phyloP scores from a whole-genome alignment of 768 basidiomycete species.

The Pulveroboletus sp. region DNA sequence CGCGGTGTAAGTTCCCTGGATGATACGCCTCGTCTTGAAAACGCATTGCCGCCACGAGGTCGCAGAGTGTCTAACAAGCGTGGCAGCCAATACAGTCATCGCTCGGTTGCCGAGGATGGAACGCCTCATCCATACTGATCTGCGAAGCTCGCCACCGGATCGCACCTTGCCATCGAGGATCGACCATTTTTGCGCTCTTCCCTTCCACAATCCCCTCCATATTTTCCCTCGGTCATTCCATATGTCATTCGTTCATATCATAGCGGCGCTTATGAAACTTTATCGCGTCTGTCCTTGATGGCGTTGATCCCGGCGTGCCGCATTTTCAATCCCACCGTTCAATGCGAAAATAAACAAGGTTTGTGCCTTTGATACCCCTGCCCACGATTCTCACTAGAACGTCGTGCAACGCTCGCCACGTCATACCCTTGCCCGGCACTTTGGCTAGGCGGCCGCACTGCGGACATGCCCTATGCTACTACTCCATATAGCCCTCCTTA shows the following conservation, averaged over 20 bases:
- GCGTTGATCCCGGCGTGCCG: conserved; percentile 26
- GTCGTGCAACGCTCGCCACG: conserved; percentile 21
- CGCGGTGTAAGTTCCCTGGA: conserved; percentile 29
- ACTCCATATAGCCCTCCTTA: not conserved
- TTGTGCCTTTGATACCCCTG: conserved; percentile 22
- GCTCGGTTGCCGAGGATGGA: conserved; percentile 16
- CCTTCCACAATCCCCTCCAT: conserved; percentile 8
- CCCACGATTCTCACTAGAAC: conserved; percentile 18
- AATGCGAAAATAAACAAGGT: conserved; percentile 21
- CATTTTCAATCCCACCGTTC: conserved; percentile 16
- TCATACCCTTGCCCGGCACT: conserved; percentile 10
- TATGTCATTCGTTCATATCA: conserved; percentile 26
- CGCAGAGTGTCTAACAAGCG: conserved; percentile 51
- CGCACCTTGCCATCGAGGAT: conserved; percentile 16
- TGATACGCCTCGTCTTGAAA: conserved; percentile 23
- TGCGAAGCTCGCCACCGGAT: conserved; percentile 12
- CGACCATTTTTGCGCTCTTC: conserved; percentile 12
- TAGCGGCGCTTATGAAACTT: conserved; percentile 28
- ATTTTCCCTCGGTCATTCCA: conserved; percentile 14
- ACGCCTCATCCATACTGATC: conserved; percentile 16
- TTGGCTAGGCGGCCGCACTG: conserved; percentile 22
- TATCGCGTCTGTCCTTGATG: conserved; percentile 24
- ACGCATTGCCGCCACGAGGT: conserved; percentile 38
- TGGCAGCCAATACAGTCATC: conserved; percentile 31
- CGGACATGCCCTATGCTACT: conserved; percentile 17